phyloP scores from a whole-genome alignment of 257 asterid genomes.

The Perilla frutescens region DNA sequence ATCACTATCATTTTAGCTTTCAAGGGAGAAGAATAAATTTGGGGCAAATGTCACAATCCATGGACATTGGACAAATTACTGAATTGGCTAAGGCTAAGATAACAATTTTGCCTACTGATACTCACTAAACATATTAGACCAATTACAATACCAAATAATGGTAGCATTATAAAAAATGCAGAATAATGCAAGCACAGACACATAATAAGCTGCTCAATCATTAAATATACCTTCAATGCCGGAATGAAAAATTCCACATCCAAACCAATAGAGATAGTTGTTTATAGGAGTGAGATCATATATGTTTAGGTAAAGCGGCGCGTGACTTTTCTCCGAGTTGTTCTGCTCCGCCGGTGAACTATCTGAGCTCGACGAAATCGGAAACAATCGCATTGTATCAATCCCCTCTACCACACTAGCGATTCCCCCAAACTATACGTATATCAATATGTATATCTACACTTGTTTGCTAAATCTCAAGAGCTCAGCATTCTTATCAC shows the following conservation, averaged over 20 bases:
- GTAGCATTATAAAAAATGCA: not conserved
- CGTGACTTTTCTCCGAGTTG: constrained; percentile 53
- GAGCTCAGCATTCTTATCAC: constrained; percentile 31
- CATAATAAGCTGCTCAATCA: not conserved
- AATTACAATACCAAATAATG: not conserved
- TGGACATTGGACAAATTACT: not conserved
- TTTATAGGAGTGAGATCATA: constrained; percentile 84
- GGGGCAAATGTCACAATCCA: not conserved
- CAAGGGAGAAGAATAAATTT: not conserved
- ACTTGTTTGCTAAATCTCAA: constrained; percentile 27
- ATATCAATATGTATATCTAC: constrained; percentile 11
- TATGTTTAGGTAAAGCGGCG: constrained; percentile 70
- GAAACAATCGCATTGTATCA: constrained; percentile 71
- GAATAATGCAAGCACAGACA: constrained; percentile 1
- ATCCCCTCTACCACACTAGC: constrained; percentile 38
- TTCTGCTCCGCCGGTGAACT: constrained; percentile 55
- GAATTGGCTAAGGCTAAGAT: too few relatives aligned
- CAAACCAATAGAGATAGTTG: constrained; percentile 85
- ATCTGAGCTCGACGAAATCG: constrained; percentile 55
- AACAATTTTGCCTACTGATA: not conserved
- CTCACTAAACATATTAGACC: constrained; percentile 20
- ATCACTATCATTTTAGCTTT: not conserved
- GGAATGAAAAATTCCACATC: constrained; percentile 86
- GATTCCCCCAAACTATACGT: constrained; percentile 35
- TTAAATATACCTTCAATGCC: constrained; percentile 79